Evolutionary conservation across 352 stramenopile genomes (phyloP), one percentile per base, ranked within the genome.

Genomic region (Pythium pyrilobum): DNA sequence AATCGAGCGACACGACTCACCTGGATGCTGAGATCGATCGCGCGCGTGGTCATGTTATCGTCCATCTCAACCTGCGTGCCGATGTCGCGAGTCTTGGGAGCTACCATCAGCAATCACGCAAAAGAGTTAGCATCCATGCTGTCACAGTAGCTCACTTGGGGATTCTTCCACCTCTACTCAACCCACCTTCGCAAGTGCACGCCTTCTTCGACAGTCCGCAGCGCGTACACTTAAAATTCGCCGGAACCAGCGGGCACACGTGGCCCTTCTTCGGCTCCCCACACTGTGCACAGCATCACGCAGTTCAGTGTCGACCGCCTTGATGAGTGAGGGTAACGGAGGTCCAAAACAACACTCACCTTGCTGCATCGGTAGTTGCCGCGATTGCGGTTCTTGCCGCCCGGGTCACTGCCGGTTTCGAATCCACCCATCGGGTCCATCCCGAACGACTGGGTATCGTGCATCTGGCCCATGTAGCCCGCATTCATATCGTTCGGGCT

Each of bases 351-450:
- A 43, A 10, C 13, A 43, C 44, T 20, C 40, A 86, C 80, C 75
- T 91, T 91, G 64, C 78, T 90, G 65, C 83, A 93, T 27, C 83
- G 78, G 48, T 93, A 93, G 63, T 93, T 93, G 62, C 83, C 83
- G 43, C 83, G 83, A 56, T 93, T 91, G 23, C 81, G 62, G 62
- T 89, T 89, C 64, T 88, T 87, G 32, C 55, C 57, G 4, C 59
- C 44, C 4, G 77, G 57, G 12, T 91, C 80, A 15, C 55, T 57
- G 11, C 47, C 53, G 15, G 48, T 29, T 7, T 68, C 60, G 16
- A 45, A 58, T 4, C 23, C 27, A 9, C 27, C 54, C 53, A 67
- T 69, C 20, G 70, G 9, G 34, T 87, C 74, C 40, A 72, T 69
- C 12, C 71, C 57, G 32, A 69, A 46, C 10, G 42, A 34, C 50